Percentiles rank a stretch among this genome's conserved stretches.
These are phyloP conservation scores for Colletotrichum nymphaeae DNA, from an alignment of 2,329 filamentous ascomycete species.

Conservation along the genomic window DNA sequence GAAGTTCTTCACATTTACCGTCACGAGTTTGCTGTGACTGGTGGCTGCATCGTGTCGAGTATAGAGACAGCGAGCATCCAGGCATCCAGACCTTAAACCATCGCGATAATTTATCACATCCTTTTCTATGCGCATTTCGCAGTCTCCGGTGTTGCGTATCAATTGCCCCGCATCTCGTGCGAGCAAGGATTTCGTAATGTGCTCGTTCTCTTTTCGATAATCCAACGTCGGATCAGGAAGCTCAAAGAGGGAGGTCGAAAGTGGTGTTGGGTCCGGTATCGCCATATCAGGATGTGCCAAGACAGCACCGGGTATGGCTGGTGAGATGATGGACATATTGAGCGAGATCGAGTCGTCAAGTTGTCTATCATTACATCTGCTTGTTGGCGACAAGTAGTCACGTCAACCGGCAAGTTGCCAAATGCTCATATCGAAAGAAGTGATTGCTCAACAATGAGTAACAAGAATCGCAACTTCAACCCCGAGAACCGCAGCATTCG, in stretches of 20 bases:
- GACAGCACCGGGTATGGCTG: neutral
- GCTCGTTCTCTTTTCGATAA: constrained; percentile 15
- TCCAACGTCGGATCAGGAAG: constrained; percentile 11
- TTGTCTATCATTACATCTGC: accelerated
- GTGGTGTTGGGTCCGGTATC: neutral
- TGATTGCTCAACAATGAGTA: neutral
- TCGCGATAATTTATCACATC: neutral
- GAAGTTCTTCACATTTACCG: neutral
- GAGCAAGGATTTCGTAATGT: neutral
- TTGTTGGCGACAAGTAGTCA: neutral
- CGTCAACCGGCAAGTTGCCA: neutral
- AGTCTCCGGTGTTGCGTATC: constrained; percentile 13
- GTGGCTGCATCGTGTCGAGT: neutral
- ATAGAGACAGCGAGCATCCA: neutral
- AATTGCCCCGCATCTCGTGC: constrained; percentile 1
- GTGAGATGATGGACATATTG: accelerated
- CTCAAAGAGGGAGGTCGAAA: constrained; percentile 25
- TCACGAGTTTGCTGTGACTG: neutral
- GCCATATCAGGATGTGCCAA: constrained; percentile 2
- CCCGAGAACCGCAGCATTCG: neutral
- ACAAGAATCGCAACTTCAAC: neutral
- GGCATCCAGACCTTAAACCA: neutral
- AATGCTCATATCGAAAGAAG: neutral
- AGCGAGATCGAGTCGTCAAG: neutral
- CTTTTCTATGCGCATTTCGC: neutral